Evolutionary conservation across 2,329 filamentous ascomycete species (phyloP).

Genomic region (Ciborinia camelliae): DNA sequence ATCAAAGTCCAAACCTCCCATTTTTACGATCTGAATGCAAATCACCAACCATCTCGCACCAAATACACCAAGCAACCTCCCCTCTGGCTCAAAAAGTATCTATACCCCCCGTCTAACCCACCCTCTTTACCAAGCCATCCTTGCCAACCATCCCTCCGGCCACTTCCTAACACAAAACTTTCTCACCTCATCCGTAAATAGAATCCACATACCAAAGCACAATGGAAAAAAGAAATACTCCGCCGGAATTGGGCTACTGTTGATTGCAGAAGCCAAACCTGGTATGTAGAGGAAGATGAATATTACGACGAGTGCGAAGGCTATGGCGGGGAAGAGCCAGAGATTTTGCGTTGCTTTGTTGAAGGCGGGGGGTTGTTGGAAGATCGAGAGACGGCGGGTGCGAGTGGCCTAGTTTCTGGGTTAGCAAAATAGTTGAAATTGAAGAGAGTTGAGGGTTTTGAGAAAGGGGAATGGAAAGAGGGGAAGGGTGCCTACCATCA

Average conservation of each 20-base stretch:
- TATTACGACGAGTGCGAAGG: slow-evolving; percentile 64
- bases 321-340: slow-evolving; percentile 65
- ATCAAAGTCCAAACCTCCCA: neutral
- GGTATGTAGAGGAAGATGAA: slow-evolving; percentile 68
- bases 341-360: slow-evolving; percentile 58
- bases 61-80: too few relatives aligned
- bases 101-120: neutral
- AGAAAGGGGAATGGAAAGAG: neutral
- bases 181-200: slow-evolving; percentile 62
- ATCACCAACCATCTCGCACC: neutral
- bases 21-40: neutral
- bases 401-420: slow-evolving; percentile 44
- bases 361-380: slow-evolving; percentile 67
- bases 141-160: slow-evolving; percentile 55
- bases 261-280: slow-evolving; percentile 55
- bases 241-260: slow-evolving; percentile 60
- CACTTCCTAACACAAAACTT: slow-evolving; percentile 60
- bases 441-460: too few relatives aligned
- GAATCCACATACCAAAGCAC: slow-evolving; percentile 61
- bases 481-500: slow-evolving; percentile 44
- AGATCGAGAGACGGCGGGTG: slow-evolving; percentile 61
- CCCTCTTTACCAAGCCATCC: slow-evolving; percentile 56
- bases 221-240: slow-evolving; percentile 75
- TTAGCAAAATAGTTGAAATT: neutral
- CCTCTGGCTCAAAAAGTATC: neutral